Evolutionary conservation across 2,329 filamentous ascomycete species (phyloP), one percentile per base, ranked within the genome.

Genomic region (Teratosphaeriaceae sp.): DNA sequence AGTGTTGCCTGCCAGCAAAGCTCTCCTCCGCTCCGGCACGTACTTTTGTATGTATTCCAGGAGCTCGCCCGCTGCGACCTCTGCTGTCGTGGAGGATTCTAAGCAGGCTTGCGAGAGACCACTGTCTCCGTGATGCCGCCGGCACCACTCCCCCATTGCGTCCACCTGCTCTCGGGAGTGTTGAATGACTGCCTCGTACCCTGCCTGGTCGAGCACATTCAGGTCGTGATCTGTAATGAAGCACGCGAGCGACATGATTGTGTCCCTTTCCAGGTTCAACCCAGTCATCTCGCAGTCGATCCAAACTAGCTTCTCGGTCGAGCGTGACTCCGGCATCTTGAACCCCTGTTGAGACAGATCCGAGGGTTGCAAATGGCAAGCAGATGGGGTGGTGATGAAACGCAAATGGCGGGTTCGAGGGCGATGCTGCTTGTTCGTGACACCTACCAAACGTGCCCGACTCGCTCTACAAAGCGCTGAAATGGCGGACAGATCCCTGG

Each of bases 211-310:
- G 20, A 94, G 67, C 24, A 94, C 64, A 44, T 85, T 76, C 16
- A 98, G 78, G 48, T 88, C 72, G 42, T 80, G 76, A 53, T 89
- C 85, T 6, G 92, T 98, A 61, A 98, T 78, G 65, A 94, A 84
- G 69, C 89, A 96, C 65, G 84, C 90, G 44, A 97, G 84, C 57
- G 94, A 88, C 59, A 97, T 80, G 58, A 97, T 92, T 43, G 82
- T 81, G 60, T 97, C 90, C 23, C 72, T 79, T 46, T 85, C 78
- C 1, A 82, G 74, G 64, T 95, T 75, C 6, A 94, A 76, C 18
- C 88, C 88, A 23, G 88, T 97, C 92, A 98, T 98, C 88, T 84
- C 80, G 59, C 80, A 84, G 67, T 94, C 88, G 51, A 94, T 89
- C 87, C 88, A 94, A 49, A 94, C 85, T 26, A 94, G 67, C 7